Percentiles rank a stretch among this genome's conserved stretches.
These are phyloP conservation scores for Alternaria gaisen DNA, from an alignment of 2,329 filamentous ascomycete species.

Conservation along the genomic window DNA sequence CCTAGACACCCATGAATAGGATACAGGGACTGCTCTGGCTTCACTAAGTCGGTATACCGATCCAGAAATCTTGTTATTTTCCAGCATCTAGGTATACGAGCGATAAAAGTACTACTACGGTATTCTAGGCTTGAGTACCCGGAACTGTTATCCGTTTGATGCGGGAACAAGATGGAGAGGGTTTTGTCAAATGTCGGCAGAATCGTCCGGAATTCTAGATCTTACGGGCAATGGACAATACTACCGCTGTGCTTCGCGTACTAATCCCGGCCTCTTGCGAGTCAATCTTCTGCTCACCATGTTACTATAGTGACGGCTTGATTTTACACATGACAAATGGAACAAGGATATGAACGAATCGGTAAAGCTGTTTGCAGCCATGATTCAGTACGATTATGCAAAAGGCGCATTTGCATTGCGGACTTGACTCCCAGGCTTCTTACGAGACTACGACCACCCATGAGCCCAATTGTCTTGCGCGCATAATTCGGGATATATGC, in stretches of 20 bases:
- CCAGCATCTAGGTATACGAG: neutral
- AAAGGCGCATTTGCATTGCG: conserved; percentile 19
- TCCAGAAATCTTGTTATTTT: neutral
- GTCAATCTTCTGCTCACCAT: conserved; percentile 14
- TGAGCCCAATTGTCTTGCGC: conserved; percentile 1
- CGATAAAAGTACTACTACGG: neutral
- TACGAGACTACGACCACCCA: neutral
- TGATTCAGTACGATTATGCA: conserved; percentile 14
- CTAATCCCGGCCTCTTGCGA: conserved; percentile 11
- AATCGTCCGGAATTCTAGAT: neutral
- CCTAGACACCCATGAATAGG: neutral
- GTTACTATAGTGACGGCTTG: conserved; percentile 16
- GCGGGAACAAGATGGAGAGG: neutral
- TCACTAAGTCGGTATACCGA: neutral
- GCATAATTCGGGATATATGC: conserved; percentile 1
- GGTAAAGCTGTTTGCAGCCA: conserved; percentile 22
- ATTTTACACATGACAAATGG: conserved; percentile 18
- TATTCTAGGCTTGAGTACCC: neutral
- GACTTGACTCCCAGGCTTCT: conserved; percentile 12
- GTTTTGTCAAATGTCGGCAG: neutral
- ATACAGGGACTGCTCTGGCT: conserved; percentile 16
- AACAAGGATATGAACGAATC: conserved; percentile 20
- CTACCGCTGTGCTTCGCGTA: conserved; percentile 13
- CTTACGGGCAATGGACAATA: neutral
- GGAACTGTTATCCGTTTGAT: neutral